phyloP scores from a whole-genome alignment of 192 early-diverging fungal genomes.

The Linnemannia hyalina region DNA sequence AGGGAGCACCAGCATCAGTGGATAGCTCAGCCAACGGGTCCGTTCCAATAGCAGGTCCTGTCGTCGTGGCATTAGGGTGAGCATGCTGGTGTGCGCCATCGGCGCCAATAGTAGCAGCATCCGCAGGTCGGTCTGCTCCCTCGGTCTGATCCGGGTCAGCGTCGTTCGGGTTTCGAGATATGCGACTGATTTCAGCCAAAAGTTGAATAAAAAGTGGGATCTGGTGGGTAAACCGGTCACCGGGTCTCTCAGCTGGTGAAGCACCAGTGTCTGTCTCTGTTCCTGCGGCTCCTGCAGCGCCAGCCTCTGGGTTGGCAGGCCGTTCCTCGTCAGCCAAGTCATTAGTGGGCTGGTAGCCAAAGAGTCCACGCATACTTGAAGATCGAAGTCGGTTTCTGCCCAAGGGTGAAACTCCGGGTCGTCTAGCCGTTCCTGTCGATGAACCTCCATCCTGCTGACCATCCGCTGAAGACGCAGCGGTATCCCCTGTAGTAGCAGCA shows the following conservation, averaged over 20 bases:
- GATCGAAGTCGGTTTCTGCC: constrained; percentile 23
- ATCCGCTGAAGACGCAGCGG: background rate
- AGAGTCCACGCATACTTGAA: constrained; percentile 21
- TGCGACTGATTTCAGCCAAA: constrained; percentile 29
- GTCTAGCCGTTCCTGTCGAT: background rate
- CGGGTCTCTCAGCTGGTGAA: background rate
- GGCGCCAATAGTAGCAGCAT: background rate
- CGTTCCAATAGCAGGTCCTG: background rate
- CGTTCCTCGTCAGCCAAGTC: background rate
- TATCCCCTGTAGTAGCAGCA: background rate
- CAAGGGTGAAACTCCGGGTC: background rate
- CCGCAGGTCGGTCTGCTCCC: background rate
- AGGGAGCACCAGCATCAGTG: background rate
- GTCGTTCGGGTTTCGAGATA: background rate
- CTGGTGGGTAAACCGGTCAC: constrained; percentile 11
- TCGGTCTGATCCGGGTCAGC: background rate
- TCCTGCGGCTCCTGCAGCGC: background rate
- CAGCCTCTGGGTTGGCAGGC: background rate
- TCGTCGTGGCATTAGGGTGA: background rate
- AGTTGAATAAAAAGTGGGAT: constrained; percentile 40
- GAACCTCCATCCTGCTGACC: background rate
- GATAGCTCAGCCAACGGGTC: background rate
- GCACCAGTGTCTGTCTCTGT: background rate
- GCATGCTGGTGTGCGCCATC: background rate
- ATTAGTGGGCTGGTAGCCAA: constrained; percentile 36